These are phyloP conservation scores for Boletus semigastroideus DNA, from an alignment of 1,284 basidiomycete genomes.

Conservation along the genomic window DNA sequence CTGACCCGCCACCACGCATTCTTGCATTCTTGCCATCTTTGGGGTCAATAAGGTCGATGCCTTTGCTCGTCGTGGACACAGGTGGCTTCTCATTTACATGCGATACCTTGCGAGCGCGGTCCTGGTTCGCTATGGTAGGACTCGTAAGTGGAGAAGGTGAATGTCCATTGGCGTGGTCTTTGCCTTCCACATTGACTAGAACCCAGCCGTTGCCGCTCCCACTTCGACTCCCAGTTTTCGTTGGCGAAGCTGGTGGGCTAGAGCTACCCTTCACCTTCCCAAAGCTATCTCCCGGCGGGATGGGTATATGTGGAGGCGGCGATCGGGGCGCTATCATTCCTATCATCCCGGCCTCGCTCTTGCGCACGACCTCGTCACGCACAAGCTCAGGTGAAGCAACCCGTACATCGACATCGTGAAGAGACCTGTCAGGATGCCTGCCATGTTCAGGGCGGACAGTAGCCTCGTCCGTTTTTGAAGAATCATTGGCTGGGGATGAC, in stretches of 20 bases:
- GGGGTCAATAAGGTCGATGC: slow-evolving; percentile 59
- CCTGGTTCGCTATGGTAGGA: slow-evolving; percentile 31
- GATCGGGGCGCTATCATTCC: slow-evolving; percentile 41
- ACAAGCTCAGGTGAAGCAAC: slow-evolving; percentile 49
- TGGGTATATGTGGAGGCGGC: slow-evolving; percentile 27
- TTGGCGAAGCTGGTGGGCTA: slow-evolving; percentile 32
- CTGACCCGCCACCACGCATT: slow-evolving; percentile 35
- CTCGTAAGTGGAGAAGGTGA: slow-evolving; percentile 29
- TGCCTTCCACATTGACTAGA: slow-evolving; percentile 59
- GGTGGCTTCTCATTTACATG: slow-evolving; percentile 27
- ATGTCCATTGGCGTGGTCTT: slow-evolving; percentile 33
- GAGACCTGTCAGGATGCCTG: slow-evolving; percentile 35
- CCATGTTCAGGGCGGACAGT: slow-evolving; percentile 33
- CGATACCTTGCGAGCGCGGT: slow-evolving; percentile 27
- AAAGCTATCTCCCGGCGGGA: slow-evolving; percentile 25
- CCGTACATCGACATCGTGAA: slow-evolving; percentile 48
- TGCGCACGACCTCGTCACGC: slow-evolving; percentile 38
- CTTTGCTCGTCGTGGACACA: slow-evolving; percentile 52
- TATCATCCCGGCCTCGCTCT: slow-evolving; percentile 56
- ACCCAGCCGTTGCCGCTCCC: slow-evolving; percentile 57
- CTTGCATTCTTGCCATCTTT: slow-evolving; percentile 44
- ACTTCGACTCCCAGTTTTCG: slow-evolving; percentile 36
- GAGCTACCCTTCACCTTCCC: slow-evolving; percentile 26
- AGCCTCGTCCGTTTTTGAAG: slow-evolving; percentile 29
- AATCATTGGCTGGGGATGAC: slow-evolving; percentile 21